These are phyloP conservation scores for Lactarius deliciosus DNA, from an alignment of 768 basidiomycete species.

Conservation along the genomic window DNA sequence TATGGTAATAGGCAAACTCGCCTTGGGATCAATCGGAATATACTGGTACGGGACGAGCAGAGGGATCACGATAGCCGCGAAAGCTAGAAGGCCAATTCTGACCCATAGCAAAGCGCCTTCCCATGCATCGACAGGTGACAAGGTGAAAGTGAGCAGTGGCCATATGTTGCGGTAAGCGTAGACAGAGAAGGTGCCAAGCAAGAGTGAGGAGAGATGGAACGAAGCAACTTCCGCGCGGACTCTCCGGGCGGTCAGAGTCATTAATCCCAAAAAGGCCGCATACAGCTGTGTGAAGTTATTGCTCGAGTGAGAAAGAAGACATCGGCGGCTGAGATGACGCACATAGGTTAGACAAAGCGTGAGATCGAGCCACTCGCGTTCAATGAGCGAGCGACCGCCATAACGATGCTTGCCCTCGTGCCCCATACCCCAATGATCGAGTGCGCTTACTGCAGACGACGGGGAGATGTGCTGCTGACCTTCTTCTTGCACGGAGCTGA, in stretches of 20 bases:
- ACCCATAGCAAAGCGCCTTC: too few species aligned
- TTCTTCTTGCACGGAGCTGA: constrained; percentile 39
- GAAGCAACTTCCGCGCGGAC: constrained; percentile 31
- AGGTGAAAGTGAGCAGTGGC: too few species aligned
- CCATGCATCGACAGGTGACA: too few species aligned
- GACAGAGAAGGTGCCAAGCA: too few species aligned
- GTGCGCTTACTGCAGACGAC: constrained; percentile 6
- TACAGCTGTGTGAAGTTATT: constrained; percentile 25
- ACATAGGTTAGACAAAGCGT: constrained; percentile 38
- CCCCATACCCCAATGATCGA: constrained; percentile 34
- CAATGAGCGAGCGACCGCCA: neutral
- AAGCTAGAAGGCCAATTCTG: too few species aligned
- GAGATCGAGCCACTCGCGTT: constrained; percentile 24
- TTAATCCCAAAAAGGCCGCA: constrained; percentile 28
- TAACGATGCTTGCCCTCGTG: constrained; percentile 28
- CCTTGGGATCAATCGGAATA: too few species aligned
- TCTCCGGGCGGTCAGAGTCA: constrained; percentile 26
- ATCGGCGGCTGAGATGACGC: constrained; percentile 15
- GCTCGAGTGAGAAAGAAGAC: neutral
- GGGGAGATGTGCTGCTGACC: constrained; percentile 19
- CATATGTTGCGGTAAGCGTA: too few species aligned
- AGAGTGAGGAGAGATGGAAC: constrained; percentile 42
- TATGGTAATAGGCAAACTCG: too few species aligned
- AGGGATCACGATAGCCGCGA: too few species aligned
- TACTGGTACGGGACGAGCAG: too few species aligned